Evolutionary conservation across 2,329 filamentous ascomycete genomes (phyloP), one percentile per base, ranked within the genome.

Genomic region (Alternaria atra): DNA sequence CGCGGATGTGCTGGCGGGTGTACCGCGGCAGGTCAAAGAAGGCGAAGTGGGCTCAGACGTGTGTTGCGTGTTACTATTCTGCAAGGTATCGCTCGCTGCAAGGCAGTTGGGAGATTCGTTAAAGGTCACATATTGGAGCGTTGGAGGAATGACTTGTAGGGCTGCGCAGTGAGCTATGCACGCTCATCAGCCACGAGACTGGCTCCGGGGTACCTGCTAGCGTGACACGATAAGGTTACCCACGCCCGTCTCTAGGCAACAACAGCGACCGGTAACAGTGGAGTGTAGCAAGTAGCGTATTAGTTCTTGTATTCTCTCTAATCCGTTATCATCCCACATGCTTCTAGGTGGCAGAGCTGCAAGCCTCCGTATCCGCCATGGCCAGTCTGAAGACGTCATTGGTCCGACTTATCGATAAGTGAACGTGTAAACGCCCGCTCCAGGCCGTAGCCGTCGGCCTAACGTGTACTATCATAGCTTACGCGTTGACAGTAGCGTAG

Each of bases 81-180:
- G 50, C 55, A 54, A 61, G 50, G 61, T 48, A 53, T 54, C 48
- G 58, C 59, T 59, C 55, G 65, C 74, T 75, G 75, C 75, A 70
- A 66, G 40, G 61, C 51, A 61, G 54, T 53, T 53, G 48, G n/a
- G 29, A 23, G 35, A 34, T 58, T 58, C 42, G 42, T 52, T 68
- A 52, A 61, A 57, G 47, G 66, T 77, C 72, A 76, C 74, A 77
- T 77, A 73, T 66, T 74, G 73, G 64, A 66, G 51, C 57, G 67
- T 66, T 71, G 65, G 66, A 66, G 68, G 53, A 66, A 65, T 66
- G 66, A 60, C 58, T 57, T 60, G 53, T 17, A 47, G 25, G 56
- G 39, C 46, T 52, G 53, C 51, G 37, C 55, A 50, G 55, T 58
- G 55, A 50, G 56, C 42, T 37, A 59, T 58, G 50, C 67, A 61